Conservation (phyloP, 352 stramenopile genomes). For the Globisporangium yorkense region DNA sequence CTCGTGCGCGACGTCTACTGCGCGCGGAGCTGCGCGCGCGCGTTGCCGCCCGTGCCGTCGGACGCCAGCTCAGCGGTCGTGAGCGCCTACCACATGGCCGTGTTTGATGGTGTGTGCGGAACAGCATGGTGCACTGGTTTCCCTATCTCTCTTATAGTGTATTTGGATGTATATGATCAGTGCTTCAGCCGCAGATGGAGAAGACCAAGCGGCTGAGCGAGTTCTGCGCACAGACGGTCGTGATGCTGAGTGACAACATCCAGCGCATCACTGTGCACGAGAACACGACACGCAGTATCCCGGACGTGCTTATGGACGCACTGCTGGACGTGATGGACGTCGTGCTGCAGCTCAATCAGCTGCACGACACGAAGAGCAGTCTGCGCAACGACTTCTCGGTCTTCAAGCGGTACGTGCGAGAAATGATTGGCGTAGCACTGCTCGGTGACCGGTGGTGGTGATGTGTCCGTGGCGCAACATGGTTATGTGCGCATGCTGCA, state of each 20-base stretch:
- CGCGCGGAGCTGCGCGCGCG: constrained; percentile 45
- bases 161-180: constrained; percentile 14
- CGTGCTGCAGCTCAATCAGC: constrained; percentile 53
- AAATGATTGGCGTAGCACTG: neutral
- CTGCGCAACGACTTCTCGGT: constrained; percentile 71
- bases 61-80: constrained; percentile 16
- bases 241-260: constrained; percentile 66
- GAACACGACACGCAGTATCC: constrained; percentile 55
- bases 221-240: constrained; percentile 47
- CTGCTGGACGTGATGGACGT: constrained; percentile 61
- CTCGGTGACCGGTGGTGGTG: too few species aligned
- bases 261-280: constrained; percentile 62
- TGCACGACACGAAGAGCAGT: constrained; percentile 64
- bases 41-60: constrained; percentile 27
- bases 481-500: constrained; percentile 8
- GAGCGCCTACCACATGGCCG: constrained; percentile 35
- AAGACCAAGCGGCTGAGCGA: constrained; percentile 51
- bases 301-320: constrained; percentile 49
- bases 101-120: constrained; percentile 20
- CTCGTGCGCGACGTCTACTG: constrained; percentile 55
- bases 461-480: too few species aligned
- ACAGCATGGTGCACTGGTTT: neutral
- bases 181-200: constrained; percentile 53
- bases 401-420: constrained; percentile 45
- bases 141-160: neutral